These are phyloP conservation scores for Mercurialis annua DNA, from an alignment of 345 rosid species.

Conservation along the genomic window DNA sequence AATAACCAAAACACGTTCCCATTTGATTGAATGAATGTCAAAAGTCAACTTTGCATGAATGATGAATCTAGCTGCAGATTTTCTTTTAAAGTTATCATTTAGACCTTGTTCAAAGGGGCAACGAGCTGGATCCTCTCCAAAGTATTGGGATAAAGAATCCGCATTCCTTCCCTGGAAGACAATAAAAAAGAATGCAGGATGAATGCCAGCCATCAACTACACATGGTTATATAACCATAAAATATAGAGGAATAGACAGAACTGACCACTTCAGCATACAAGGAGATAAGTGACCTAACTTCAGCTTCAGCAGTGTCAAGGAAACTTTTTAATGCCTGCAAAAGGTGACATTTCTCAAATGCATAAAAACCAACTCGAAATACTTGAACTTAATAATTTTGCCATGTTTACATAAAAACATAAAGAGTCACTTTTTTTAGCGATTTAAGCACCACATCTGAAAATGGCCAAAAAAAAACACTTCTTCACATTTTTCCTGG, in stretches of 20 bases:
- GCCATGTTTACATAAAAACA: neutral
- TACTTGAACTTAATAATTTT: neutral
- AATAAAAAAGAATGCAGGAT: constrained; percentile 12
- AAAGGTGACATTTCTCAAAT: constrained; percentile 1
- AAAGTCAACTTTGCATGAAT: constrained; percentile 1
- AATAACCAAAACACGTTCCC: neutral
- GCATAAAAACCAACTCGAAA: neutral
- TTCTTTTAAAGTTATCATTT: too few relatives aligned
- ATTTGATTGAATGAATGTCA: neutral
- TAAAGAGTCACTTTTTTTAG: too few relatives aligned
- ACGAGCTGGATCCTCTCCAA: constrained; percentile 96
- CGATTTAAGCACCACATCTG: too few relatives aligned
- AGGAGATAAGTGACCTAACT: constrained; percentile 67
- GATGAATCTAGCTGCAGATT: neutral
- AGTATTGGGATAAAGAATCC: constrained; percentile 89
- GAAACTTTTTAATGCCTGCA: constrained; percentile 73
- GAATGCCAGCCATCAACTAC: constrained; percentile 9
- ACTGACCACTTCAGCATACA: constrained; percentile 90
- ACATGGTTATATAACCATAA: neutral
- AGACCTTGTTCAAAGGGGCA: constrained; percentile 99
- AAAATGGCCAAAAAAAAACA: too few relatives aligned
- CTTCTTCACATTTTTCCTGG: too few relatives aligned
- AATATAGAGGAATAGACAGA: constrained; percentile 9
- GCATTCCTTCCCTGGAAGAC: constrained; percentile 85
- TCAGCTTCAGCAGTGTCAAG: constrained; percentile 89